These are phyloP conservation scores for Lactuca sativa DNA, from an alignment of 129 eudicot genomes.

Conservation along the genomic window DNA sequence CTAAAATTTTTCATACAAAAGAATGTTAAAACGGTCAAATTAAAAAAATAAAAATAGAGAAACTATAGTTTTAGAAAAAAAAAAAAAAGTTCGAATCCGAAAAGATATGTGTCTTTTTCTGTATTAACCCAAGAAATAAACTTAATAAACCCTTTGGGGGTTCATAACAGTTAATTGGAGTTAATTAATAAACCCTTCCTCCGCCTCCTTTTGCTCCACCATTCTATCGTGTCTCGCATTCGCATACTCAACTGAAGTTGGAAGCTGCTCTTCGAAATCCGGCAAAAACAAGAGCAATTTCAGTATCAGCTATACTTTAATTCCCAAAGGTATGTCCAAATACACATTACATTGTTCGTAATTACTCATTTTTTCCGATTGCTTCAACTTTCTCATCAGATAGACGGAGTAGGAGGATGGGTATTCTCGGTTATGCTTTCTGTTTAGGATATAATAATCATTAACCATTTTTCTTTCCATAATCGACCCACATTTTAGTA, in stretches of 20 bases:
- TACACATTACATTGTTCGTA: slow-evolving; percentile 8
- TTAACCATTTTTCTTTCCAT: neutral
- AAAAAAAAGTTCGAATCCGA: too few relatives aligned
- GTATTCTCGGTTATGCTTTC: too few relatives aligned
- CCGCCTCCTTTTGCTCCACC: slow-evolving; percentile 3
- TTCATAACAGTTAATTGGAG: neutral
- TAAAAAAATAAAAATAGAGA: too few relatives aligned
- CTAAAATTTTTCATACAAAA: too few relatives aligned
- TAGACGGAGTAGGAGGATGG: too few relatives aligned
- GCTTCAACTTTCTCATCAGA: neutral
- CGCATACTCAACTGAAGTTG: neutral
- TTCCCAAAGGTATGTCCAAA: slow-evolving; percentile 1
- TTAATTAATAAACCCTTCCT: neutral
- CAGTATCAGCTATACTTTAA: neutral
- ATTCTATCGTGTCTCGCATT: neutral
- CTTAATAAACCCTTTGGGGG: too few relatives aligned
- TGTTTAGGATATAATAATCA: too few relatives aligned
- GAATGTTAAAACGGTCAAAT: too few relatives aligned
- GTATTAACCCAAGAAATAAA: too few relatives aligned
- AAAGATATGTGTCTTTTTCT: too few relatives aligned
- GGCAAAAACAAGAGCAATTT: neutral
- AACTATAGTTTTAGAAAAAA: too few relatives aligned
- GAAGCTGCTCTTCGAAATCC: slow-evolving; percentile 11
- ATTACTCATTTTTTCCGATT: neutral
- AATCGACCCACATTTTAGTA: slow-evolving; percentile 14